Evolutionary conservation across 352 stramenopile genomes (phyloP), one percentile per base, ranked within the genome.

Genomic region (Globisporangium megalacanthum): DNA sequence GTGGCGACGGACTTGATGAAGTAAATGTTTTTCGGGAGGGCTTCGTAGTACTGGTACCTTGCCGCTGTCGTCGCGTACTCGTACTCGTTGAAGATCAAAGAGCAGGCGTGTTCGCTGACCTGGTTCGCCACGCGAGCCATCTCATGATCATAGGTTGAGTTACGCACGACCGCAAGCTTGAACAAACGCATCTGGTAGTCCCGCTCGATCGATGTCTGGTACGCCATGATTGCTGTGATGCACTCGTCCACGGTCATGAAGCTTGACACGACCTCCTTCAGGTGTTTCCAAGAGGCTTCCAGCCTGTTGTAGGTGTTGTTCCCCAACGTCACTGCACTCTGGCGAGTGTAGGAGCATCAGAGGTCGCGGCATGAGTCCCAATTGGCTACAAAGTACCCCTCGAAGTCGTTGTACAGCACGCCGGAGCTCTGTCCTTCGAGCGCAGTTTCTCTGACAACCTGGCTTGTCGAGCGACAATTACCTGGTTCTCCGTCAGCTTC

Each of bases 241-340:
- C 41, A 46, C 14, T 46, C 15, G 41, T 20, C 15, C 14, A 46
- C 41, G 35, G 35, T 39, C 35, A 39, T 29, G 25, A 63, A 65
- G 0, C 46, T 52, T 6, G 60, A 14, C 10, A 75, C 46, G 0
- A 49, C 8, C 0, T 66, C 61, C 13, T 75, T 75, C 7, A 67
- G 35, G 33, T 70, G 58, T 42, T 72, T 68, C 58, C 61, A 75
- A 2, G 51, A 61, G 0, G 54, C 19, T 41, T 75, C 64, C 1
- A 72, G 20, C 20, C 54, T 15, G 44, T 72, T 72, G 31, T 72
- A 71, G 3, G 63, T 71, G 19, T 71, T 70, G 56, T 61, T 74
- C 0, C 54, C 56, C 4, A 69, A 19, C n/a, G 52, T 68, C 9
- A 58, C 48, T 33, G 47, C 52, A 42, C 60, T 65, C 15, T 65